Evolutionary conservation across 371 early-diverging fungal species (phyloP).

Genomic region (Thermomucor indicae-seudaticae): DNA sequence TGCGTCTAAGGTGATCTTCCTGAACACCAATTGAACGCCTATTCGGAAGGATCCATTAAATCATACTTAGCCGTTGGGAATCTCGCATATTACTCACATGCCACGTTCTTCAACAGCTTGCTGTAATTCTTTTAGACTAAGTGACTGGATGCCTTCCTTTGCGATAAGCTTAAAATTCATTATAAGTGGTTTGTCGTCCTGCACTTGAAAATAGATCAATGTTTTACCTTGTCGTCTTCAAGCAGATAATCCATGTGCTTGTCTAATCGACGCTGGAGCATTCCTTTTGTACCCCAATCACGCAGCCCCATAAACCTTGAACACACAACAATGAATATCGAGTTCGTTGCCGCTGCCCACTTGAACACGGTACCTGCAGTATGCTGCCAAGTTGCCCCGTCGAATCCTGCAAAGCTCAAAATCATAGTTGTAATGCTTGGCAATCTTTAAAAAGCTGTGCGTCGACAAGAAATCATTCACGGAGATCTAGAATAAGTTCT

Average conservation of each 20-base stretch:
- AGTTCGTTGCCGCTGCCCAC: neutral
- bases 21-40: conserved; percentile 44
- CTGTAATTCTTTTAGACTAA: conserved; percentile 41
- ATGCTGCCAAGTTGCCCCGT: conserved; percentile 44
- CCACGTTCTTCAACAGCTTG: conserved; percentile 62
- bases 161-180: conserved; percentile 29
- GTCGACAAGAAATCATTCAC: conserved; percentile 46
- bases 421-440: conserved; percentile 47
- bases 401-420: conserved; percentile 49
- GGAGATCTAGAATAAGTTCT: conserved; percentile 30
- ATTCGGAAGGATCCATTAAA: neutral
- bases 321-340: no score
- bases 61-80: neutral
- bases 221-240: conserved; percentile 50
- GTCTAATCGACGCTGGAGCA: conserved; percentile 48
- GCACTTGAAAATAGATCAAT: neutral
- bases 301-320: conserved; percentile 56
- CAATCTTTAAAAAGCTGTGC: conserved; percentile 35
- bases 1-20: conserved; percentile 45
- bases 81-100: conserved; percentile 32
- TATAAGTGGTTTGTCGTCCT: neutral
- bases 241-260: conserved; percentile 49
- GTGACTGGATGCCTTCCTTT: conserved; percentile 43
- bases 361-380: conserved; percentile 41
- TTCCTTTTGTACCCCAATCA: conserved; percentile 48